A percentile compares a stretch with the other conserved stretches of the same genome.
Conservation (phyloP, 2,329 filamentous ascomycete species). For the Dryadomyces sulphureus region DNA sequence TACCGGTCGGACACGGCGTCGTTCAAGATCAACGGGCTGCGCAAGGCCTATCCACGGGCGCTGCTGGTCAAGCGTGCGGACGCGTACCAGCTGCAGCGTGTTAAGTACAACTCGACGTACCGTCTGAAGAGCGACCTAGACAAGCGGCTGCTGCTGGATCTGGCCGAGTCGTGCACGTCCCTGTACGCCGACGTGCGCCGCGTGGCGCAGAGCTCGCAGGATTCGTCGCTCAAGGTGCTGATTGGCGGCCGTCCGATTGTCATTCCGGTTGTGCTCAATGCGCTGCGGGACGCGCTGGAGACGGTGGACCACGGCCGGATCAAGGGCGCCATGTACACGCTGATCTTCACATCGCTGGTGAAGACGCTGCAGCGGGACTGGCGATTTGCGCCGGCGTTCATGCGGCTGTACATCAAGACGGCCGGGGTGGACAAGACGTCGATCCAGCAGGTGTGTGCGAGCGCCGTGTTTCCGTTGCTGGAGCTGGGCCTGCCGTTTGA, state of each 20-base stretch:
- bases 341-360: constrained; percentile 76
- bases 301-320: constrained; percentile 77
- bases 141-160: constrained; percentile 67
- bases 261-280: constrained; percentile 71
- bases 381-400: constrained; percentile 83
- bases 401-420: constrained; percentile 79
- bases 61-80: constrained; percentile 86
- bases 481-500: constrained; percentile 87
- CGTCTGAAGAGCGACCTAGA: constrained; percentile 84
- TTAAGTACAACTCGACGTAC: constrained; percentile 83
- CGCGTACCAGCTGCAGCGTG: constrained; percentile 85
- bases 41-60: constrained; percentile 85
- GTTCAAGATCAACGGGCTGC: constrained; percentile 85
- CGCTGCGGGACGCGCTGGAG: constrained; percentile 64
- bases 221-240: constrained; percentile 83
- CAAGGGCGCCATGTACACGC: constrained; percentile 84
- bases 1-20: constrained; percentile 77
- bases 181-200: constrained; percentile 91
- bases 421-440: constrained; percentile 86
- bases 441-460: constrained; percentile 75
- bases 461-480: constrained; percentile 70
- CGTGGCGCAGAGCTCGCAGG: constrained; percentile 79
- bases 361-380: constrained; percentile 85
- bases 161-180: constrained; percentile 81
- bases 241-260: constrained; percentile 79